phyloP scores from a whole-genome alignment of 2,329 filamentous ascomycete species.

The Calonectria pseudoreteaudii region DNA sequence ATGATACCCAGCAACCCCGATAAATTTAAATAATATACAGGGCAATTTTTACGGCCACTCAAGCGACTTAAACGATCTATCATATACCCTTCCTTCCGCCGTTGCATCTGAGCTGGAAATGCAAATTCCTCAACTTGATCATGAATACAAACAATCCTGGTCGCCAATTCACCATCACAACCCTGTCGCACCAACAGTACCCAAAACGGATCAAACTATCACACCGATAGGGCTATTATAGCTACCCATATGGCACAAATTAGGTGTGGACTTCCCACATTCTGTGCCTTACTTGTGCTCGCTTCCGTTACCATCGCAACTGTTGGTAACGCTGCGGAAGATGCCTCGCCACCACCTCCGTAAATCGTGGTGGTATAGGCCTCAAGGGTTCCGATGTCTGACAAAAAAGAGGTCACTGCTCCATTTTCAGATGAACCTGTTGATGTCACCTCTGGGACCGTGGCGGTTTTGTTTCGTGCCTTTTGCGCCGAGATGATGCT shows the following conservation, averaged over 20 bases:
- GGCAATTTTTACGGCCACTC: neutral
- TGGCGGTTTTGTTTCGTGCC: slow-evolving; percentile 5
- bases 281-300: neutral
- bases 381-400: neutral
- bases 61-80: neutral
- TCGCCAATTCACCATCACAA: neutral
- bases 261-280: neutral
- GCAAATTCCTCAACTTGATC: neutral
- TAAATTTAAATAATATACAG: slow-evolving; percentile 55
- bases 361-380: neutral
- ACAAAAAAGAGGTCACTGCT: neutral
- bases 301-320: neutral
- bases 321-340: neutral
- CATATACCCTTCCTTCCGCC: neutral
- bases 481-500: slow-evolving; percentile 12
- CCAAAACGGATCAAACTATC: neutral
- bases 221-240: neutral
- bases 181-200: neutral
- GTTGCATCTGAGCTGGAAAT: neutral
- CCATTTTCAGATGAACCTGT: neutral
- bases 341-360: neutral
- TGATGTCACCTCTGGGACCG: neutral
- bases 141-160: neutral
- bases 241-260: neutral
- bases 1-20: slow-evolving; percentile 74